Percentiles rank a stretch among this genome's conserved stretches.
These are phyloP conservation scores for Raddia guianensis DNA, from an alignment of 176 grass and related monocot species.

Conservation along the genomic window DNA sequence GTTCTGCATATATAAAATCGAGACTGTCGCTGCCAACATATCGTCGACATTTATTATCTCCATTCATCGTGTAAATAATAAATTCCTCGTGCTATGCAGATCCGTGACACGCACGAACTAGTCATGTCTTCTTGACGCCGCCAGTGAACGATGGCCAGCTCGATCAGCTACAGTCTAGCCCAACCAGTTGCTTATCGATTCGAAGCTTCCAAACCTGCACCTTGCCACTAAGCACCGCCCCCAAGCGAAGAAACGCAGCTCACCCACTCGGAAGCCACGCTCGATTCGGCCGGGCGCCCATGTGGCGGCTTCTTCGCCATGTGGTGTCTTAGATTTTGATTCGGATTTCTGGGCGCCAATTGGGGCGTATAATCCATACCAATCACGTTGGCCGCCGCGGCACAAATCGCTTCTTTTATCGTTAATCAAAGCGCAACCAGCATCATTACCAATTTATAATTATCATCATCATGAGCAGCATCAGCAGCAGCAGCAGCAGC, in stretches of 20 bases:
- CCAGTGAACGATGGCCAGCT: neutral
- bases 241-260: neutral
- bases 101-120: neutral
- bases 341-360: conserved; percentile 3
- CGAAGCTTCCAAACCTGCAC: conserved; percentile 26
- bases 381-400: conserved; percentile 10
- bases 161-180: neutral
- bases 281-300: neutral
- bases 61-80: too few species aligned
- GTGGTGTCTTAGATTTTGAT: conserved; percentile 44
- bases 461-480: neutral
- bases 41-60: too few species aligned
- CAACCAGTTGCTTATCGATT: neutral
- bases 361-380: conserved; percentile 8
- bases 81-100: neutral
- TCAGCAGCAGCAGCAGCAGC: neutral
- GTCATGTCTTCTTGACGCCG: neutral
- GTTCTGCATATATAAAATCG: too few species aligned
- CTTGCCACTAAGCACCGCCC: neutral
- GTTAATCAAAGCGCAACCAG: neutral
- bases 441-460: neutral
- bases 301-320: conserved; percentile 5
- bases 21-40: too few species aligned
- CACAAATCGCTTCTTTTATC: neutral
- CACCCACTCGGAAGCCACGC: neutral